A percentile compares a stretch with the other conserved stretches of the same genome.
Conservation (phyloP, 2,329 filamentous ascomycete genomes). For the Cordyceps farinosa region DNA sequence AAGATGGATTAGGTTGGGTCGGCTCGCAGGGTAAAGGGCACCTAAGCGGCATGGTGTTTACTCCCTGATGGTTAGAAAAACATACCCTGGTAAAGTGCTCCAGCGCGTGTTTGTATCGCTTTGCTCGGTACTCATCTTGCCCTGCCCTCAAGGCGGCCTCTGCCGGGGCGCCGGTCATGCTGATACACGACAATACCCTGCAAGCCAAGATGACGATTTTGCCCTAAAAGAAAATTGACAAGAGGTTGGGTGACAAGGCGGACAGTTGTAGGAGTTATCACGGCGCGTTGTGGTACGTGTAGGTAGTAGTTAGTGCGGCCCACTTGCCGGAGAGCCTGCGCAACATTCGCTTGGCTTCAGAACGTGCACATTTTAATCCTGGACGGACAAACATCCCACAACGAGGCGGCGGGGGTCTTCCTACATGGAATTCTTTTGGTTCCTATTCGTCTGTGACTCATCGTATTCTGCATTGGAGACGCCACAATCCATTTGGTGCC, state of each 20-base stretch:
- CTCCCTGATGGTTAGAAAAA: neutral
- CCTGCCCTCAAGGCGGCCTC: conserved; percentile 33
- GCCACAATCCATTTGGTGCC: neutral
- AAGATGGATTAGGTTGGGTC: neutral
- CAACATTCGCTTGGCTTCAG: neutral
- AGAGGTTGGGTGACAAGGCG: neutral
- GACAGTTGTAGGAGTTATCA: neutral
- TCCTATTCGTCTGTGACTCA: neutral
- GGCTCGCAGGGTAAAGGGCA: neutral
- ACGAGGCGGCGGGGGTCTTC: neutral
- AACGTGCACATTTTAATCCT: neutral
- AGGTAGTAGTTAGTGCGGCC: neutral
- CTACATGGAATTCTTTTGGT: neutral
- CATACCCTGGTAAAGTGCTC: conserved; percentile 36
- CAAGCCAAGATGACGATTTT: neutral
- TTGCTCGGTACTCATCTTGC: conserved; percentile 31
- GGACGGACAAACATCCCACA: neutral
- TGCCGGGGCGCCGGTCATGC: conserved; percentile 6
- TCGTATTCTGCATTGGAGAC: neutral
- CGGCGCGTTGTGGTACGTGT: conserved; percentile 15
- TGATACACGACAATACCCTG: neutral
- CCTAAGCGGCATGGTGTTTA: neutral
- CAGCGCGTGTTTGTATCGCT: conserved; percentile 34
- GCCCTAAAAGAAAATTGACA: neutral
- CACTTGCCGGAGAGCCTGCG: neutral